A percentile compares a stretch with the other conserved stretches of the same genome.
Conservation (phyloP, 768 basidiomycete species). For the Kwoniella bestiolae region DNA sequence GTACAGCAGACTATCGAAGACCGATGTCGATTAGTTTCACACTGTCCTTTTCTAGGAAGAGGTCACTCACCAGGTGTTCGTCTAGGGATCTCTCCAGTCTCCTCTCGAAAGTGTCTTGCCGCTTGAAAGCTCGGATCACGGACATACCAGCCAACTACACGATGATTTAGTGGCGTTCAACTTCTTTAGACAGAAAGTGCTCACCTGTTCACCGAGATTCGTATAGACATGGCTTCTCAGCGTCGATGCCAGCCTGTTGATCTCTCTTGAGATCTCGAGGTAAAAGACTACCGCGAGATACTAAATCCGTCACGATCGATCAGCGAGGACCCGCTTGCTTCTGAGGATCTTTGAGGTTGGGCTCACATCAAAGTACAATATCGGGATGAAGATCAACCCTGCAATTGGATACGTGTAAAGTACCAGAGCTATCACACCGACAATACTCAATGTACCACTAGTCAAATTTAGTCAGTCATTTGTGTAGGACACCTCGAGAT, state of each 20-base stretch:
- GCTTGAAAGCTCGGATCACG: slow-evolving; percentile 42
- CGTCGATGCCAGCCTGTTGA: slow-evolving; percentile 47
- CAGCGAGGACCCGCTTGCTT: no score
- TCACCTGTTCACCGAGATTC: slow-evolving; percentile 44
- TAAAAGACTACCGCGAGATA: slow-evolving; percentile 40
- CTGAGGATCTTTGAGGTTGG: not conserved
- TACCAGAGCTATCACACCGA: slow-evolving; percentile 44
- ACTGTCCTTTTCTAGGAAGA: no score
- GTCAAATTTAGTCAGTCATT: not conserved
- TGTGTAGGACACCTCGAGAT: not conserved
- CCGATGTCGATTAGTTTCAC: not conserved
- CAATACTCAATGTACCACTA: slow-evolving; percentile 24
- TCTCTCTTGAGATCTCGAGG: slow-evolving; percentile 39
- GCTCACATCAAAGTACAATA: slow-evolving; percentile 33
- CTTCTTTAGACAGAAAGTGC: not conserved
- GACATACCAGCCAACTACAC: slow-evolving; percentile 34
- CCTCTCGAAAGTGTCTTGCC: slow-evolving; percentile 29
- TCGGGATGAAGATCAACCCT: slow-evolving; percentile 42
- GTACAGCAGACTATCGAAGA: not conserved
- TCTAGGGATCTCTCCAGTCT: slow-evolving; percentile 1
- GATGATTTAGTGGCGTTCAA: no score
- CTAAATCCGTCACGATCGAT: slow-evolving; percentile 16
- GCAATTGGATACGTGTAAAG: slow-evolving; percentile 44
- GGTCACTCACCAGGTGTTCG: not conserved
- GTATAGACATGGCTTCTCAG: slow-evolving; percentile 39